Evolutionary conservation across 129 eudicot species (phyloP), one percentile per base, ranked within the genome.

Genomic region (Lonicera japonica): DNA sequence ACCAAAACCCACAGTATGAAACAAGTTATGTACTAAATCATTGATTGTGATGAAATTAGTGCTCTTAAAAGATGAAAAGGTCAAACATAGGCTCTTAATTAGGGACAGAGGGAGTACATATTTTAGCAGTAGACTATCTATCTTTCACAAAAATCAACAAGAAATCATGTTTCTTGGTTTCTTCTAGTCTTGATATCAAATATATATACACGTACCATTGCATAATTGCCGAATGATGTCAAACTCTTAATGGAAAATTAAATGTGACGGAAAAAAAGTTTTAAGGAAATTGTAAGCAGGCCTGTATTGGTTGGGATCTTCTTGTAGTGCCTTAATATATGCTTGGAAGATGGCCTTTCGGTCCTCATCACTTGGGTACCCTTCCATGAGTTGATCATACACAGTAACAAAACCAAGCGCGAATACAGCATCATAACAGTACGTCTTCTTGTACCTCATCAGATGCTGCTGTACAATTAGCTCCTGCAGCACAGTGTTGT

Each of bases 351-450:
- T 92, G 52, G 88, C 88, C 5, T 75, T 83, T 22, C 85, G 77
- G 50, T 92, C 98, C 51, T 87, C 95, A 14, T 84, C 91, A 57
- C 98, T 80, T 0, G 95, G 96, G 75, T 92, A 92, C 2, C 98
- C 98, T 14, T 92, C 98, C 98, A 92, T 87, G 25, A 92, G 98
- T 60, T 82, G 90, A 78, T 92, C 98, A 65, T 87, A 92, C 25
- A 92, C 95, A 6, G 96, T 92, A 40, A 92, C 98, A 78, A 87
- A 87, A 16, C 98, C 98, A 20, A 92, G 89, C 10, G 98, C 98
- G 63, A 84, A 87, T 5, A 92, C 91, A 3, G 95, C 72, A 68
- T 92, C 98, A 41, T 92, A 87, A 11, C 71, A 75, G 58, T 82
- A 85, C 0, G 96, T 82, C 74, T 59, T 87, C 74, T 92, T 92